These are phyloP conservation scores for Rhizoctonia solani DNA, from an alignment of 1,284 basidiomycete genomes.

Conservation along the genomic window DNA sequence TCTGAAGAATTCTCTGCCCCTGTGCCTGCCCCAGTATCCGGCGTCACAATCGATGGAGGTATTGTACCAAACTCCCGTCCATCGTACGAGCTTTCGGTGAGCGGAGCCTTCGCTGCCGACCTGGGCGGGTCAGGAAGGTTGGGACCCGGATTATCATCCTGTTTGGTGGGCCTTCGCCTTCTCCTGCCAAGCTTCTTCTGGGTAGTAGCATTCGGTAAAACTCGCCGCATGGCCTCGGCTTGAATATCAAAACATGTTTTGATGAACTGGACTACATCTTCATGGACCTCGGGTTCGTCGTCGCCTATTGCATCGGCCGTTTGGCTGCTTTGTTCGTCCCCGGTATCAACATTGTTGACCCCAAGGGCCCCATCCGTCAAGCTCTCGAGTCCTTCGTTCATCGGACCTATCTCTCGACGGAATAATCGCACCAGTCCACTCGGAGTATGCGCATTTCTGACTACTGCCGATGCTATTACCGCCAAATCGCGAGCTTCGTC, in stretches of 20 bases:
- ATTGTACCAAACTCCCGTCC: background rate
- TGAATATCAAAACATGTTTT: constrained; percentile 71
- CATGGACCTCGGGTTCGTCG: background rate
- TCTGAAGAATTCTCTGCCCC: no score
- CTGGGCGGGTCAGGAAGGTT: no score
- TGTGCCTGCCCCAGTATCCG: background rate
- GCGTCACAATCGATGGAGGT: background rate
- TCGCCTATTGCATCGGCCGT: background rate
- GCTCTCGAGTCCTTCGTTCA: constrained; percentile 13
- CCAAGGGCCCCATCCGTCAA: background rate
- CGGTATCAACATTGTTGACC: background rate
- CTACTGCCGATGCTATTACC: constrained; percentile 69
- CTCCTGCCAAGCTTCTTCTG: constrained; percentile 12
- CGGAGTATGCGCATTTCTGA: constrained; percentile 53
- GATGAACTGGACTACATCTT: constrained; percentile 48
- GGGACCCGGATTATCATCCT: background rate
- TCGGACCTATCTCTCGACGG: background rate
- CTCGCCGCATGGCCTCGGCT: constrained; percentile 62
- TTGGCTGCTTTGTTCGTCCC: background rate
- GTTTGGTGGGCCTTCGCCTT: constrained; percentile 10
- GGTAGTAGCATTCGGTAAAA: constrained; percentile 50
- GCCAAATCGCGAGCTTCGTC: constrained; percentile 75
- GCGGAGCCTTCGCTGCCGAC: background rate
- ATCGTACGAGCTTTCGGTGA: background rate
- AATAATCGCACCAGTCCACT: background rate